Evolutionary conservation across 2,329 filamentous ascomycete genomes (phyloP).

Genomic region (Purpureocillium lavendulum): DNA sequence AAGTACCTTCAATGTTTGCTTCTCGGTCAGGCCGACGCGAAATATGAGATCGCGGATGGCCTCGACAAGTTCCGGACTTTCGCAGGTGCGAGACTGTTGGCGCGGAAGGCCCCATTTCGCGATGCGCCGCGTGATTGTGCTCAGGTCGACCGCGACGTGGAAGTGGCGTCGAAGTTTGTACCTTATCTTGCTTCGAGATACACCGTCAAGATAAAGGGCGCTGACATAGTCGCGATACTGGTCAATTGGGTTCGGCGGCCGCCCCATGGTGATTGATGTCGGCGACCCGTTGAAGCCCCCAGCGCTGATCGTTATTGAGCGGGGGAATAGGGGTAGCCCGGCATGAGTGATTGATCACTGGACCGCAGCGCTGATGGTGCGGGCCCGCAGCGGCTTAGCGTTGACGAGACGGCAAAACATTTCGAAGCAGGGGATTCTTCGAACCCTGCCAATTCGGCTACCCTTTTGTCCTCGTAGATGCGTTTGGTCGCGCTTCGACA

Average conservation of each 20-base stretch:
- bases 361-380: too few relatives aligned
- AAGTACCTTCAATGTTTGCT: background rate
- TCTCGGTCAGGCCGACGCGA: background rate
- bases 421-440: too few relatives aligned
- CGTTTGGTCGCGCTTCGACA: too few relatives aligned
- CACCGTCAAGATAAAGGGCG: background rate
- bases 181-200: slow-evolving; percentile 4
- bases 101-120: slow-evolving; percentile 3
- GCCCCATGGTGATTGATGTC: slow-evolving; percentile 1
- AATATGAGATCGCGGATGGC: slow-evolving; percentile 5
- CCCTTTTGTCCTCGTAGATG: too few relatives aligned
- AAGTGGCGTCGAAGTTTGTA: slow-evolving; percentile 4
- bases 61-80: slow-evolving; percentile 6
- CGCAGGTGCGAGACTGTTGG: slow-evolving; percentile 3
- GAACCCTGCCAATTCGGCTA: too few relatives aligned
- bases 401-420: too few relatives aligned
- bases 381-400: too few relatives aligned
- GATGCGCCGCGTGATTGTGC: too few relatives aligned
- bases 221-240: slow-evolving; percentile 3
- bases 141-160: background rate
- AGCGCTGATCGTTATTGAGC: too few relatives aligned
- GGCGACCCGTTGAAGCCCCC: too few relatives aligned
- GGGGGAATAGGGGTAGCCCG: too few relatives aligned
- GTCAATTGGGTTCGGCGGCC: slow-evolving; percentile 2
- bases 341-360: too few relatives aligned